Percentiles rank a stretch among this genome's conserved stretches.
phyloP scores from a whole-genome alignment of 257 asterid genomes.

The Penstemon eatonii region DNA sequence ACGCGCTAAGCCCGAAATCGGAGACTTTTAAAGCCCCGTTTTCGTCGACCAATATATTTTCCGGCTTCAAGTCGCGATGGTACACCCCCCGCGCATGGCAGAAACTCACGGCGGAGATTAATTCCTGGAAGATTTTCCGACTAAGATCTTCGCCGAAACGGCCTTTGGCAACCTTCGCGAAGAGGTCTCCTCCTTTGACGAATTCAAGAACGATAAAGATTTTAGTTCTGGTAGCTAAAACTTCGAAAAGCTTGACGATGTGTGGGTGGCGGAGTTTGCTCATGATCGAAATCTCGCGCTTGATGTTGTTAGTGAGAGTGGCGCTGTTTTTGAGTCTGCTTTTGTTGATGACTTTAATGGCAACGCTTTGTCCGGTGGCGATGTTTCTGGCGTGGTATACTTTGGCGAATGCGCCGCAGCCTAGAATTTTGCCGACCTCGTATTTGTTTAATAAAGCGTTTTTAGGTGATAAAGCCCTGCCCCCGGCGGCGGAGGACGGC shows the following conservation, averaged over 20 bases:
- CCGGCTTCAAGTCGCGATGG: conserved; percentile 93
- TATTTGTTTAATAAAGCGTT: conserved; percentile 69
- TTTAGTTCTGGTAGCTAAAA: conserved; percentile 71
- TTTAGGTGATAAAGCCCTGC: conserved; percentile 33
- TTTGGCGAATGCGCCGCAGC: conserved; percentile 94
- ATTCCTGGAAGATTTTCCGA: conserved; percentile 75
- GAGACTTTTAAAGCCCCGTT: conserved; percentile 74
- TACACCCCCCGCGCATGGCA: conserved; percentile 78
- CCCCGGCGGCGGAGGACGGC: conserved; percentile 23
- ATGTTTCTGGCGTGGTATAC: conserved; percentile 84
- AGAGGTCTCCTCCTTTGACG: conserved; percentile 85
- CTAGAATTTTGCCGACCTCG: conserved; percentile 81
- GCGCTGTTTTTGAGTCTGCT: conserved; percentile 39
- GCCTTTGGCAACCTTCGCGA: conserved; percentile 62
- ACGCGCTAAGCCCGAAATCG: conserved; percentile 89
- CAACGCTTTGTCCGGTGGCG: conserved; percentile 68
- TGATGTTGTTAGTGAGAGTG: conserved; percentile 44
- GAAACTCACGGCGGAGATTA: conserved; percentile 69
- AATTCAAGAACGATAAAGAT: conserved; percentile 75
- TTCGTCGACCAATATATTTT: conserved; percentile 77
- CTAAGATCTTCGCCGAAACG: conserved; percentile 65
- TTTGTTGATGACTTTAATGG: conserved; percentile 70
- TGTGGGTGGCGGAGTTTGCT: conserved; percentile 61
- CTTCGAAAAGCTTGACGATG: conserved; percentile 67
- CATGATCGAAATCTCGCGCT: conserved; percentile 76